A percentile compares a stretch with the other conserved stretches of the same genome.
Evolutionary conservation across 345 rosid genomes (phyloP).

Genomic region (Eucalyptus virginea): DNA sequence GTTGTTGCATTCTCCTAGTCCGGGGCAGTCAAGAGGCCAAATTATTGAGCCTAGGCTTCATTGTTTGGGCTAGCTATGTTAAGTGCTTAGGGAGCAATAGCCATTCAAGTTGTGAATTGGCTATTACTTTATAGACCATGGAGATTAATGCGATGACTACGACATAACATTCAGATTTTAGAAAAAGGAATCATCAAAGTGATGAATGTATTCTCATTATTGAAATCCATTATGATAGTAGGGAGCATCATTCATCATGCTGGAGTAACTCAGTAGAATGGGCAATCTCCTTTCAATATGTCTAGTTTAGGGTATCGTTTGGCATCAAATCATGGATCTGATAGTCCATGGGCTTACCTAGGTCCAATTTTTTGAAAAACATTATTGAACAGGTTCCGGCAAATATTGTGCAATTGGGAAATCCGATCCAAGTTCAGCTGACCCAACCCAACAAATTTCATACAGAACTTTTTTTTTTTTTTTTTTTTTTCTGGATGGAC

Average conservation of each 20-base stretch:
- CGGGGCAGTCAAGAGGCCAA: background rate
- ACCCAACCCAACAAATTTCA: background rate
- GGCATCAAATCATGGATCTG: background rate
- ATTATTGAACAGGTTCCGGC: background rate
- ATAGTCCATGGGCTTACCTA: background rate
- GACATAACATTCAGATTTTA: background rate
- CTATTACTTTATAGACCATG: background rate
- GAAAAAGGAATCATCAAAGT: background rate
- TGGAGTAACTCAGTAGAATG: background rate
- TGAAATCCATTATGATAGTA: background rate
- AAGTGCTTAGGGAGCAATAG: background rate
- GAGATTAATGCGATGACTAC: background rate
- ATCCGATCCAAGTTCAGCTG: background rate
- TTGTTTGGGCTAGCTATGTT: background rate
- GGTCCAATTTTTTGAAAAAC: background rate
- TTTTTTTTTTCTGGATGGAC: background rate
- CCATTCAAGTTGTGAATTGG: background rate
- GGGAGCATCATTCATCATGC: background rate
- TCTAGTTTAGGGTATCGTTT: background rate
- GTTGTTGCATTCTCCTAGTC: background rate
- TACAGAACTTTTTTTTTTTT: background rate
- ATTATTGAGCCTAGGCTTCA: background rate
- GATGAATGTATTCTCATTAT: background rate
- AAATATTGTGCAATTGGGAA: background rate
- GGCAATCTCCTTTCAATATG: background rate